Evolutionary conservation across 768 basidiomycete species (phyloP), one percentile per base, ranked within the genome.

Genomic region (Guyanaporus albipodus): DNA sequence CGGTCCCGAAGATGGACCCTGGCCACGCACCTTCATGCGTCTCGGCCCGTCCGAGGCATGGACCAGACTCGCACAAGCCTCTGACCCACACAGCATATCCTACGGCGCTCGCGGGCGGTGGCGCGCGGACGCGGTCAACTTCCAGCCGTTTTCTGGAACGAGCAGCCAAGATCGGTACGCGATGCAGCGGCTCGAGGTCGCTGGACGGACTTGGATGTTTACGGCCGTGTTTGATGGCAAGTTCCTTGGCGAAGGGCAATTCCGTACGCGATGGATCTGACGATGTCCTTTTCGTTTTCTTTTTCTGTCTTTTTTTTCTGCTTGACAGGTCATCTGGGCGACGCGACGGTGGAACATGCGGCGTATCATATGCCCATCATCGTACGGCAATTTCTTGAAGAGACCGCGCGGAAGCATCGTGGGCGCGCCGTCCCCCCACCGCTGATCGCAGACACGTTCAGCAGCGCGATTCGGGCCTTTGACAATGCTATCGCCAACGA

Each of bases 211-310:
- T 39, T 85, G 83, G 83, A 70, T 73, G n/a, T 72, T 85, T 52
- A 82, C 80, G 2, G 83, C 80, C 38, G 82, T 85, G 28, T 85
- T 85, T 56, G 83, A 85, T 61, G 83, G 83, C 78, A 55, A 50
- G 79, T 59, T 2, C 22, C 17, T 34, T 19, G 34, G 54, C 35
- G 19, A 27, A n/a, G 19, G 9, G 27, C 28, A 24, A 26, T 27
- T 31, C 22, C 11, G 9, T 15, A 37, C 28, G 3, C 32, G 32
- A n/a, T 12, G 27, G 22, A 18, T 31, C 36, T 45, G 44, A 38
- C 36, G 11, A n/a, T 10, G 31, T n/a, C n/a, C 31, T n/a, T 14
- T 32, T n/a, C 7, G 21, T 31, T 21, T 8, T 28, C n/a, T n/a
- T 18, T 24, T 44, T 21, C 4, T 27, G 11, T 35, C 42, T n/a